Evolutionary conservation across 495 filamentous ascomycete genomes (phyloP).

Genomic region (Neurospora cerealis): DNA sequence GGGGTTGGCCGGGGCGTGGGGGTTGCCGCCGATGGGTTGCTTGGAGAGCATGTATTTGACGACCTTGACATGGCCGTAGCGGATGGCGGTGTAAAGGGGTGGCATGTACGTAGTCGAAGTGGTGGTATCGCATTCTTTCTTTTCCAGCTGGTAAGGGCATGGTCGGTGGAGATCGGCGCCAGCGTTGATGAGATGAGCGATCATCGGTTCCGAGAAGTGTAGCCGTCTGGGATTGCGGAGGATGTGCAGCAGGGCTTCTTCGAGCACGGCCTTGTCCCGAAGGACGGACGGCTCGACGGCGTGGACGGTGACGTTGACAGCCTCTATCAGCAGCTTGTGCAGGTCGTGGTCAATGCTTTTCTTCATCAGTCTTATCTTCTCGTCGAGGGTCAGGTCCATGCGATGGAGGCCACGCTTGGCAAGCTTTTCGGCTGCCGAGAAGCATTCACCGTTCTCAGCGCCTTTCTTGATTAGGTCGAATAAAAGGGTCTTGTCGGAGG

Average conservation of each 20-base stretch:
- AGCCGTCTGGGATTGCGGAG: neutral
- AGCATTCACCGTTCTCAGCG: neutral
- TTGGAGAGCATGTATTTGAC: neutral
- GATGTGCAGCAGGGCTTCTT: neutral
- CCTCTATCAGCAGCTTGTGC: neutral
- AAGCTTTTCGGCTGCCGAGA: neutral
- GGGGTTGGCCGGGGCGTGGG: neutral
- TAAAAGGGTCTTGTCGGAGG: neutral
- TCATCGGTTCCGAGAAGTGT: neutral
- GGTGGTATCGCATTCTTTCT: neutral
- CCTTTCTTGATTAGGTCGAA: neutral
- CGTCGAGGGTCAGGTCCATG: neutral
- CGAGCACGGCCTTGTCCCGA: neutral
- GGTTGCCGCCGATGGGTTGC: constrained; percentile 2
- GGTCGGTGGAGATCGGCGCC: neutral
- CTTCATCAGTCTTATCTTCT: neutral
- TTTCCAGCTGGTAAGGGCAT: neutral
- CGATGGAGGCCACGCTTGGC: neutral
- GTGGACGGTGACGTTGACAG: neutral
- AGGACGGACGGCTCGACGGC: neutral
- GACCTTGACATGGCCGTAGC: neutral
- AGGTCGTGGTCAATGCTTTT: neutral
- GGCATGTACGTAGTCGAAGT: neutral
- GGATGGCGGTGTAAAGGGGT: neutral
- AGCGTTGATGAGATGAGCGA: neutral